phyloP scores from a whole-genome alignment of 805 yeast species.

The Candida wancherniae region DNA sequence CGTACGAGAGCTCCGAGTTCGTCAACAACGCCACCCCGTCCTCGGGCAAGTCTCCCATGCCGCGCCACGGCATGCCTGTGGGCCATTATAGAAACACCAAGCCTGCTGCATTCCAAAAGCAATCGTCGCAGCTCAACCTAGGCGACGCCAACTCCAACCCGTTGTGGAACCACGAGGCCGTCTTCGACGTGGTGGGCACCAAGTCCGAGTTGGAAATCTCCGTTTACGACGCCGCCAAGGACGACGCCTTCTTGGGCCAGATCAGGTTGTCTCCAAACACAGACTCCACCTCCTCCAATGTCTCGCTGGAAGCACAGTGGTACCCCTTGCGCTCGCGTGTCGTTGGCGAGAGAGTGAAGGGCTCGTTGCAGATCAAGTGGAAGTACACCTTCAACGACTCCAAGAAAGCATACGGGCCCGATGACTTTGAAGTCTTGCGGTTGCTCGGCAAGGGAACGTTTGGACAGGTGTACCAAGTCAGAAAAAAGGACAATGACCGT shows the following conservation, averaged over 20 bases:
- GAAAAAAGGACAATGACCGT: conserved; percentile 81
- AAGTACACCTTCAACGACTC: conserved; percentile 60
- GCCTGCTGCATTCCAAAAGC: conserved; percentile 37
- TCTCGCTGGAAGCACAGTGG: conserved; percentile 61
- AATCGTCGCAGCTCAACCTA: conserved; percentile 32
- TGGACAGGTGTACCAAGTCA: conserved; percentile 96
- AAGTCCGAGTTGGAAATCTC: conserved; percentile 82
- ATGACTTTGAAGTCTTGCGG: conserved; percentile 88
- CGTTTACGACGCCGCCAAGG: conserved; percentile 80
- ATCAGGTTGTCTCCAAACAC: conserved; percentile 65
- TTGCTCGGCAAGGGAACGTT: conserved; percentile 94
- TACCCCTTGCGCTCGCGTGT: conserved; percentile 66
- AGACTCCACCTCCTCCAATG: conserved; percentile 32
- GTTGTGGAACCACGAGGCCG: conserved; percentile 87
- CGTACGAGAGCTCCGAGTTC: conserved; percentile 87
- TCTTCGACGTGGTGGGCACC: conserved; percentile 85
- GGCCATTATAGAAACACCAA: conserved; percentile 17
- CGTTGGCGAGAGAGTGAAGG: conserved; percentile 69
- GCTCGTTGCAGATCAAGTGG: conserved; percentile 72
- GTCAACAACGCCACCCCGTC: conserved; percentile 77
- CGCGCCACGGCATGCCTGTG: conserved; percentile 14
- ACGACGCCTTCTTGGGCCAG: conserved; percentile 85
- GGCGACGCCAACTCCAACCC: conserved; percentile 46
- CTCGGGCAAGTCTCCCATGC: conserved; percentile 27
- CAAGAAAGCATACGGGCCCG: conserved; percentile 83